phyloP scores from a whole-genome alignment of 805 yeast species.

The Dipodascus albidus region DNA sequence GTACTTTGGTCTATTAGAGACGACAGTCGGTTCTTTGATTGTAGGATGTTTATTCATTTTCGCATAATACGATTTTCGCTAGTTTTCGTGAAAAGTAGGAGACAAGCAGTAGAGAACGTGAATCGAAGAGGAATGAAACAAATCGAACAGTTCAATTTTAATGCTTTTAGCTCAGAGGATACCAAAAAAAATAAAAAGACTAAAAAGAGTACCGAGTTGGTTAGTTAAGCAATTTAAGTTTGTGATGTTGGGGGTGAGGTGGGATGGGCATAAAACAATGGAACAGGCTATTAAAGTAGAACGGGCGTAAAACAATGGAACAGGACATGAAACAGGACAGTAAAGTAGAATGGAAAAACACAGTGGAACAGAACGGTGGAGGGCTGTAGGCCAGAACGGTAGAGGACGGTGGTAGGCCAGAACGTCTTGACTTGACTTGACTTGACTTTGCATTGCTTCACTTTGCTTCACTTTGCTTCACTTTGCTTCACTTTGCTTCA shows the following conservation, averaged over 20 bases:
- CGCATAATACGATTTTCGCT: neutral
- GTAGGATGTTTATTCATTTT: neutral
- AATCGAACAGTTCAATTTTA: neutral
- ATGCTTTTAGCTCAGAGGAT: no score
- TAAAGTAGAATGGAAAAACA: neutral
- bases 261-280: no score
- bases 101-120: neutral
- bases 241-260: neutral
- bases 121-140: constrained; percentile 1
- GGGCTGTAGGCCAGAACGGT: neutral
- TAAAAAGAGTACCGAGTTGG: neutral
- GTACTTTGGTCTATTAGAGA: constrained; percentile 4
- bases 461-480: no score
- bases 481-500: no score
- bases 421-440: no score
- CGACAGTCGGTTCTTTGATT: neutral
- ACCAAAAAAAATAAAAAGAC: neutral
- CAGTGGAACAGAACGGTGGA: neutral
- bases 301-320: no score
- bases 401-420: neutral
- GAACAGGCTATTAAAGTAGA: no score
- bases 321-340: no score
- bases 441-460: no score
- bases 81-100: neutral
- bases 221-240: neutral